A percentile compares a stretch with the other conserved stretches of the same genome.
Conservation (phyloP, 202 grass and related monocot genomes). For the Cymbopogon flexuosus region DNA sequence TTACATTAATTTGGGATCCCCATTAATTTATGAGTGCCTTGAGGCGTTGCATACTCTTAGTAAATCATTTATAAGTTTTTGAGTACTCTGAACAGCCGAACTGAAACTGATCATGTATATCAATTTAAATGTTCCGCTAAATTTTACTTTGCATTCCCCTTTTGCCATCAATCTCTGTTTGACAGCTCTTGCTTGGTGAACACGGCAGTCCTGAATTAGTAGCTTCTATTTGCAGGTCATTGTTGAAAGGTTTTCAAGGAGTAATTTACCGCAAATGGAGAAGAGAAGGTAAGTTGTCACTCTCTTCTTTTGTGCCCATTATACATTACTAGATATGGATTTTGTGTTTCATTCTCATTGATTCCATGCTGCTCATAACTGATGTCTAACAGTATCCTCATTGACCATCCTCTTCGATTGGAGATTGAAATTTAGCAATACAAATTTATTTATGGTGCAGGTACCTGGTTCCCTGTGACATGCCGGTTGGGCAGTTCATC, state of each 20-base stretch:
- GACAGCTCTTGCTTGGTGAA: neutral
- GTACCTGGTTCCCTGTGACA: conserved; percentile 43
- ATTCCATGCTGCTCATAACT: neutral
- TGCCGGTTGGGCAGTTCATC: conserved; percentile 79
- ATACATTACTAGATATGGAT: neutral
- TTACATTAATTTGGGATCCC: too few relatives aligned
- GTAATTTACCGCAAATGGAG: conserved; percentile 39
- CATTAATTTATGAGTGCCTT: neutral
- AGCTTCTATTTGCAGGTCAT: conserved; percentile 19
- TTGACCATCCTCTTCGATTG: neutral
- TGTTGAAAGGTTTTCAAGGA: conserved; percentile 32
- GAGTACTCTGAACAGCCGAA: neutral
- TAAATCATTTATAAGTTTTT: neutral
- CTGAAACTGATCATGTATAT: neutral
- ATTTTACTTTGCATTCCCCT: neutral
- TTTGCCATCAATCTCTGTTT: neutral
- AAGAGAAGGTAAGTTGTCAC: conserved; percentile 28
- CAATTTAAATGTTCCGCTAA: neutral
- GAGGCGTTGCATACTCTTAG: neutral
- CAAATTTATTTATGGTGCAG: neutral
- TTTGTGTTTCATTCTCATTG: neutral
- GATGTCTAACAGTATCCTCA: neutral
- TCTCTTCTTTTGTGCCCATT: neutral
- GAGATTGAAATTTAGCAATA: neutral
- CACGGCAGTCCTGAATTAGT: neutral